phyloP scores from a whole-genome alignment of 495 filamentous ascomycete species.

The Neurospora intermedia region DNA sequence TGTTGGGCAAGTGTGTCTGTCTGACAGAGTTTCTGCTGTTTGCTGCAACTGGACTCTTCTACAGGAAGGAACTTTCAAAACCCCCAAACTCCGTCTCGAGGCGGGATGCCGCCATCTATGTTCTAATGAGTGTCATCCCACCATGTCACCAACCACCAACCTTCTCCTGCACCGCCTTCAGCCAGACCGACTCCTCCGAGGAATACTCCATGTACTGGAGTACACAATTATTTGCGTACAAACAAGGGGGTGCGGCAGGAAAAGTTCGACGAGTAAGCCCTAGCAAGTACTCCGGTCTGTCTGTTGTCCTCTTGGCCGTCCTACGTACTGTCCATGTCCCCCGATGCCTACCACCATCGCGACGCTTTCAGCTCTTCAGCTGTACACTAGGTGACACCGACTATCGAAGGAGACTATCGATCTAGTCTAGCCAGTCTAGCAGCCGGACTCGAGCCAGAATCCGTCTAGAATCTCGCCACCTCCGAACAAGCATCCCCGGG shows the following conservation, averaged over 20 bases:
- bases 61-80: background rate
- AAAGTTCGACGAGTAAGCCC: background rate
- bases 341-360: background rate
- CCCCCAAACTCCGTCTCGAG: background rate
- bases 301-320: background rate
- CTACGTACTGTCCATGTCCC: background rate
- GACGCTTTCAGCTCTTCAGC: background rate
- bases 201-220: background rate
- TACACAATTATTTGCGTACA: background rate
- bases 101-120: background rate
- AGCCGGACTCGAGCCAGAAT: background rate
- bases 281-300: background rate
- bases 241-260: background rate
- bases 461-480: background rate
- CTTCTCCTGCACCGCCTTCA: background rate
- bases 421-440: background rate
- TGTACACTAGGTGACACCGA: background rate
- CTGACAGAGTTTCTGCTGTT: background rate
- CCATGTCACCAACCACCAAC: background rate
- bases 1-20: constrained; percentile 2
- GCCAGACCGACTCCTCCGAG: background rate
- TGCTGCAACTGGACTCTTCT: background rate
- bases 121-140: background rate
- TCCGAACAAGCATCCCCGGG: background rate
- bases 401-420: background rate